Evolutionary conservation across 768 basidiomycete species (phyloP).

Genomic region (Boletus subparvulus): DNA sequence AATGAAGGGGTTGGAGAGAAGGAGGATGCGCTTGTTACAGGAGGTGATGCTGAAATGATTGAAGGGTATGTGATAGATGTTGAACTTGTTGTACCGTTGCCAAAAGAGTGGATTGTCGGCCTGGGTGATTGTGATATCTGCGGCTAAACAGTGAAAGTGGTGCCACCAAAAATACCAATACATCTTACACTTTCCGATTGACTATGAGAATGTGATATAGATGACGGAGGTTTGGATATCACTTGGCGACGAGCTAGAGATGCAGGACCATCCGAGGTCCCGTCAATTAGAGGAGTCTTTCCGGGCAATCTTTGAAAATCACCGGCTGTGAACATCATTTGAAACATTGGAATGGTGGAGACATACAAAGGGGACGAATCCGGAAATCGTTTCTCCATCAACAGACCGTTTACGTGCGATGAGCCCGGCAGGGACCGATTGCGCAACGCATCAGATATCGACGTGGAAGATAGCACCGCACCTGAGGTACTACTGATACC

Average conservation of each 20-base stretch:
- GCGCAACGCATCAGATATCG: constrained; percentile 15
- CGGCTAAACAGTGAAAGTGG: constrained; percentile 10
- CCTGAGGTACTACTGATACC: constrained; percentile 29
- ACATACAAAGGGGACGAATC: constrained; percentile 26
- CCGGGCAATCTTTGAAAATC: constrained; percentile 15
- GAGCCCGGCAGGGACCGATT: constrained; percentile 9
- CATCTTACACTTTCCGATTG: constrained; percentile 50
- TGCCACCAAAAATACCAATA: constrained; percentile 4
- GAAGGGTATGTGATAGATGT: constrained; percentile 54
- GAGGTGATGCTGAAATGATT: constrained; percentile 41
- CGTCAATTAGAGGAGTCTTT: constrained; percentile 15
- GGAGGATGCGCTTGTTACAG: constrained; percentile 38
- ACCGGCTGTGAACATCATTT: constrained; percentile 11
- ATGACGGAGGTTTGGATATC: constrained; percentile 42
- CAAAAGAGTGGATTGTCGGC: constrained; percentile 35
- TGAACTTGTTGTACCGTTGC: constrained; percentile 38
- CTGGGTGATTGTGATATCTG: constrained; percentile 39
- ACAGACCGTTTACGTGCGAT: constrained; percentile 17
- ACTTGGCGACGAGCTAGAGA: constrained; percentile 39
- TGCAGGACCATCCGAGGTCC: constrained; percentile 12
- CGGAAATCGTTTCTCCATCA: constrained; percentile 15
- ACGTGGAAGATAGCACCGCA: constrained; percentile 21
- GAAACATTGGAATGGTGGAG: background rate
- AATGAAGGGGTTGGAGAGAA: constrained; percentile 40
- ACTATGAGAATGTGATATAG: constrained; percentile 47